Base-by-base conservation (phyloP, 2,329 filamentous ascomycete genomes). In the Geosmithia morbida region DNA sequence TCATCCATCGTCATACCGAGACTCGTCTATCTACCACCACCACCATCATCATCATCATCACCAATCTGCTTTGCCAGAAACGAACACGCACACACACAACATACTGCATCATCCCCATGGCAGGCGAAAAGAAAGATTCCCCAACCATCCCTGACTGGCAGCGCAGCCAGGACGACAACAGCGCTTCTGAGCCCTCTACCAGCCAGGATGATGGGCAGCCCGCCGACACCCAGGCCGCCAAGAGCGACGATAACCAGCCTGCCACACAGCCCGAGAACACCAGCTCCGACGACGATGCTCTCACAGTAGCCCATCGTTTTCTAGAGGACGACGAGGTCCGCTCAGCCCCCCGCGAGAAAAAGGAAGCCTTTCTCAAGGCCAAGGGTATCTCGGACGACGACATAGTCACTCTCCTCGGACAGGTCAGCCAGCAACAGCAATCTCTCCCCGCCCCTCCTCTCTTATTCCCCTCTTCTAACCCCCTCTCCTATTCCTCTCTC, bases 261-360 rank as follows among this genome's bases (percentile, higher is more conserved):
- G 11, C 22, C 22, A 26, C 22, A 19, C 41, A 22, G n/a, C 17
- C n/a, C 22, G n/a, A 41, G 20, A 8, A 26, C 29, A 29, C 8
- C 47, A 20, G 26, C 41, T 7, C 16, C 33, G 33, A 37, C 33
- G 41, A 53, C 7, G 54, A 62, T 41, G 56, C 61, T 45, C 55
- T 69, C 37, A 78, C 87, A 16, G 78, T 87, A 58, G 87, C 88
- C 26, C 72, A 75, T 42, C 76, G 71, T 47, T 96, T 95, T 58
- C 73, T 96, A 3, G 70, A 85, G 46, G 83, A 94, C 50, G 79
- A 85, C 7, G 70, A 73, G 18, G 85, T 95, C 49, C 78, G 75
- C 49, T 68, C 82, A 61, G 79, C 83, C 33, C 71, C 83, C 0
- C 71, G 72, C 43, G 82, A 86, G 48, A 81, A 79, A 63, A 94